These are phyloP conservation scores for Pestalotiopsis sp. DNA, from an alignment of 2,329 filamentous ascomycete genomes.

Conservation along the genomic window DNA sequence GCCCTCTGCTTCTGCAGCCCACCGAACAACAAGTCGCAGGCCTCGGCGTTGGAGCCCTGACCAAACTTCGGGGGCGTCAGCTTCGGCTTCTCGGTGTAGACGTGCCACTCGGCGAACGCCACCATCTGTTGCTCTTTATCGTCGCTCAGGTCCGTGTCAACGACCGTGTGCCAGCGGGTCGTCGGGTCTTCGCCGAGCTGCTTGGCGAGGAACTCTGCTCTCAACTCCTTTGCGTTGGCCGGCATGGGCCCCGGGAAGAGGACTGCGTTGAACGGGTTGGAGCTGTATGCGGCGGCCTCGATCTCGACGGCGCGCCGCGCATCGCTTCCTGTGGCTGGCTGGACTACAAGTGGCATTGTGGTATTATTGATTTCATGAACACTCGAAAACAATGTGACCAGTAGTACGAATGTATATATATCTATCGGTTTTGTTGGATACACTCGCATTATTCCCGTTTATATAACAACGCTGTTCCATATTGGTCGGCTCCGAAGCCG, in stretches of 20 bases:
- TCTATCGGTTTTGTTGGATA: neutral
- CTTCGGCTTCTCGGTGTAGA: slow-evolving; percentile 25
- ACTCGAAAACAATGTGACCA: neutral
- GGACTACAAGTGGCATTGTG: slow-evolving; percentile 41
- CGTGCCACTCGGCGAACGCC: slow-evolving; percentile 35
- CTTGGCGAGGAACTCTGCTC: slow-evolving; percentile 25
- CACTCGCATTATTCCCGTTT: too few relatives aligned
- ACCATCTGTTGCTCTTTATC: slow-evolving; percentile 30
- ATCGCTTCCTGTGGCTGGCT: slow-evolving; percentile 38
- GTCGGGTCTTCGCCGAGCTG: slow-evolving; percentile 25
- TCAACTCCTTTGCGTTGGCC: slow-evolving; percentile 22
- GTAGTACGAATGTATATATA: neutral
- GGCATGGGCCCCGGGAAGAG: slow-evolving; percentile 38
- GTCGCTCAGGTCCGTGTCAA: slow-evolving; percentile 32
- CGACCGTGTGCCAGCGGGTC: slow-evolving; percentile 33
- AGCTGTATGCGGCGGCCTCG: slow-evolving; percentile 39
- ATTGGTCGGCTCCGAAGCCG: too few relatives aligned
- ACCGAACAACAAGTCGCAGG: slow-evolving; percentile 34
- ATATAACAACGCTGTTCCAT: too few relatives aligned
- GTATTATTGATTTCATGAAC: neutral
- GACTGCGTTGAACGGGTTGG: slow-evolving; percentile 31
- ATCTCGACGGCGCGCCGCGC: slow-evolving; percentile 38
- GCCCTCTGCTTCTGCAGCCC: slow-evolving; percentile 22
- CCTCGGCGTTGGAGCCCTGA: slow-evolving; percentile 31
- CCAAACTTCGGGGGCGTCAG: slow-evolving; percentile 24